Conservation (phyloP, 2,329 filamentous ascomycete genomes). For the Trichocomaceae sp. region DNA sequence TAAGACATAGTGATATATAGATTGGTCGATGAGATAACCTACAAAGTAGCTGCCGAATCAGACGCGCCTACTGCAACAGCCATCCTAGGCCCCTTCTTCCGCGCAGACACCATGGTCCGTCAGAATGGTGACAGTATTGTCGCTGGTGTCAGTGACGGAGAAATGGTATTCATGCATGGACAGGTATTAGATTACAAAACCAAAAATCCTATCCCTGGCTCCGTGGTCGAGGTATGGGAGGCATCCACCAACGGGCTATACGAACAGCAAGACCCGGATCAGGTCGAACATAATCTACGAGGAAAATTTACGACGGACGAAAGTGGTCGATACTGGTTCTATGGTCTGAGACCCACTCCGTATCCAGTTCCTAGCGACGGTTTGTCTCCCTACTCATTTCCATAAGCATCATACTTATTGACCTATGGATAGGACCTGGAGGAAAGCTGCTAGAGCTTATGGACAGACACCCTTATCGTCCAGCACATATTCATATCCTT, state of each 20-base stretch:
- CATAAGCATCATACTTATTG: slow-evolving; percentile 10
- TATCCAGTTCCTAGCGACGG: slow-evolving; percentile 53
- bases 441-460: slow-evolving; percentile 53
- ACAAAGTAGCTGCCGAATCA: slow-evolving; percentile 50
- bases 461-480: slow-evolving; percentile 56
- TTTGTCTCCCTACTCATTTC: slow-evolving; percentile 10
- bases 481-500: slow-evolving; percentile 54
- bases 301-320: slow-evolving; percentile 64
- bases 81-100: slow-evolving; percentile 81
- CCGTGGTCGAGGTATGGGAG: slow-evolving; percentile 72
- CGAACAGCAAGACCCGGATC: slow-evolving; percentile 66
- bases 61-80: slow-evolving; percentile 63
- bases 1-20: slow-evolving; percentile 39
- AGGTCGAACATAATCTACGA: slow-evolving; percentile 67
- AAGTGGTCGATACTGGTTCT: slow-evolving; percentile 57
- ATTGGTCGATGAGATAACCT: slow-evolving; percentile 75
- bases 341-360: slow-evolving; percentile 55
- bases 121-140: slow-evolving; percentile 63
- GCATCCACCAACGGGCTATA: slow-evolving; percentile 66
- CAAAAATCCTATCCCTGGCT: slow-evolving; percentile 57
- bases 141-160: slow-evolving; percentile 43
- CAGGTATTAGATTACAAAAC: slow-evolving; percentile 52
- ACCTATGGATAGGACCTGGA: slow-evolving; percentile 41
- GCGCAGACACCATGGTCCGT: slow-evolving; percentile 62
- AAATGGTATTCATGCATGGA: slow-evolving; percentile 61